A percentile compares a stretch with the other conserved stretches of the same genome.
These are phyloP conservation scores for Arxiozyma heterogenica DNA, from an alignment of 1,139 yeast species.

Conservation along the genomic window DNA sequence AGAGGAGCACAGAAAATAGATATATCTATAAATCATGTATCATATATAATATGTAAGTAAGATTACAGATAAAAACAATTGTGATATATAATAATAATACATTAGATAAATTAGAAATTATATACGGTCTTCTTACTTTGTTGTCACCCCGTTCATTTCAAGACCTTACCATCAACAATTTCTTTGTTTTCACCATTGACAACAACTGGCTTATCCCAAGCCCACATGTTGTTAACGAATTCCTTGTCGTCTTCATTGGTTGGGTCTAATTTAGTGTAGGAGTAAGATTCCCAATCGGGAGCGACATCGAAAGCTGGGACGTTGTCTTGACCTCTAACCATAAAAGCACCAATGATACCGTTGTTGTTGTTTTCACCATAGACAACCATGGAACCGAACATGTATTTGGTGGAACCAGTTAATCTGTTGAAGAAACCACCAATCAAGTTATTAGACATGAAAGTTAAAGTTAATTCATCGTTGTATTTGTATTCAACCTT, in stretches of 20 bases:
- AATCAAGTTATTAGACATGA: conserved; percentile 96
- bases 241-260: conserved; percentile 53
- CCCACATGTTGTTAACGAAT: conserved; percentile 63
- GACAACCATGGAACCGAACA: conserved; percentile 90
- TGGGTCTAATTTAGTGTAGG: conserved; percentile 55
- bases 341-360: conserved; percentile 92
- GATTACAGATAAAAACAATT: background rate
- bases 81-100: background rate
- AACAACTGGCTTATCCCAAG: conserved; percentile 69
- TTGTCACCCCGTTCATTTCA: conserved; percentile 40
- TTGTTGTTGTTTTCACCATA: conserved; percentile 98
- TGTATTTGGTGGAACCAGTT: conserved; percentile 80
- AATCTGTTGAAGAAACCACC: conserved; percentile 99
- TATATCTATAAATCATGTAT: too few species aligned
- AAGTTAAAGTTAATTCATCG: conserved; percentile 92
- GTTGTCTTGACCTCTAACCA: conserved; percentile 89
- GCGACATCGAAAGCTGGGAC: conserved; percentile 95
- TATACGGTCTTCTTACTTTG: background rate
- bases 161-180: conserved; percentile 75
- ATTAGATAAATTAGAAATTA: too few species aligned
- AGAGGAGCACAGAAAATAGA: background rate
- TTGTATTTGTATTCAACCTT: conserved; percentile 95
- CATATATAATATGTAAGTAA: background rate
- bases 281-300: conserved; percentile 89
- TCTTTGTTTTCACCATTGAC: conserved; percentile 56